phyloP scores from a whole-genome alignment of 495 filamentous ascomycete species.

The Aspergillus biplanus region DNA sequence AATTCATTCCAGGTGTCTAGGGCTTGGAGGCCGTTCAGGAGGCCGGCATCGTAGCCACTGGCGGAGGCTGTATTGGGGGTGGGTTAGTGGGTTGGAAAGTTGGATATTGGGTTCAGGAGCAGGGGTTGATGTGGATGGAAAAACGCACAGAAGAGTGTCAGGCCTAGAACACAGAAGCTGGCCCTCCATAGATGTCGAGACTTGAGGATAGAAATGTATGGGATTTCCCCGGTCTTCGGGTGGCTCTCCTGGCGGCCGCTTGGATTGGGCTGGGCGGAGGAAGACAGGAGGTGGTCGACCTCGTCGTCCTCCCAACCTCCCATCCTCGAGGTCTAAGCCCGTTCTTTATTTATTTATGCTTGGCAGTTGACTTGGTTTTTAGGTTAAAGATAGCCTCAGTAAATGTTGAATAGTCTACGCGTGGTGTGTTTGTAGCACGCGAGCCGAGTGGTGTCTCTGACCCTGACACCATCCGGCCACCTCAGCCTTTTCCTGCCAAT shows the following conservation, averaged over 20 bases:
- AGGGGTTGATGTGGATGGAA: background rate
- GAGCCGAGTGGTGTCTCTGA: too few relatives aligned
- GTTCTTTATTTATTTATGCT: background rate
- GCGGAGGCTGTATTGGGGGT: conserved; percentile 8
- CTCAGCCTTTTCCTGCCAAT: too few relatives aligned
- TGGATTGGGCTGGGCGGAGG: background rate
- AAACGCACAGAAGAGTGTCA: conserved; percentile 10
- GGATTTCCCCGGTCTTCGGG: background rate
- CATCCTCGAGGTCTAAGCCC: background rate
- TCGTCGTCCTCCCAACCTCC: conserved; percentile 1
- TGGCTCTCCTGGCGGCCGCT: background rate
- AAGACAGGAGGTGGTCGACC: background rate
- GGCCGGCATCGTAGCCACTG: conserved; percentile 29
- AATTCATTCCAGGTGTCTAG: conserved; percentile 24
- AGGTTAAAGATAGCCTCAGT: too few relatives aligned
- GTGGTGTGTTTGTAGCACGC: too few relatives aligned
- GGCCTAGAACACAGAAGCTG: conserved; percentile 4
- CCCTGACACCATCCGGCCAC: too few relatives aligned
- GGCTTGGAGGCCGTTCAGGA: conserved; percentile 30
- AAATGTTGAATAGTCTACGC: too few relatives aligned
- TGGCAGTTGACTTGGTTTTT: background rate
- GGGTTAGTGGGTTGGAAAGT: background rate
- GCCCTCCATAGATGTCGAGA: conserved; percentile 4
- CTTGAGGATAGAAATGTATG: background rate
- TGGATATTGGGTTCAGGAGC: background rate